phyloP scores from a whole-genome alignment of 805 yeast species.

The Barnettozyma populi region DNA sequence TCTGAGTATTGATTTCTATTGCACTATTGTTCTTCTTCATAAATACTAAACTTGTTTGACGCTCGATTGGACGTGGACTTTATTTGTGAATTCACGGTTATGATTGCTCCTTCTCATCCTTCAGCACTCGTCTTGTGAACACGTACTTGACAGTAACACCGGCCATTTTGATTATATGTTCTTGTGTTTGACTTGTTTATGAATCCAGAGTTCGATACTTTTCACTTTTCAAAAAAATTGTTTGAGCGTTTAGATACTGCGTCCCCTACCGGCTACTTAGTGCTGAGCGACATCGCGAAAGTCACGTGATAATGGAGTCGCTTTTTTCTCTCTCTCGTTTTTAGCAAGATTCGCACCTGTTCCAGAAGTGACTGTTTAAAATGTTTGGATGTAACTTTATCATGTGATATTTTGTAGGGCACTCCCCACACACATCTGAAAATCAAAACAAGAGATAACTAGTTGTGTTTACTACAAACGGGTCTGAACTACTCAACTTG shows the following conservation, averaged over 20 bases:
- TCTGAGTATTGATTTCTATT: not conserved
- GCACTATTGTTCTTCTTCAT: too few relatives aligned
- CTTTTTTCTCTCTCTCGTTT: not conserved
- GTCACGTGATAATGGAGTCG: slow-evolving; percentile 7
- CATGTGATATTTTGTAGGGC: slow-evolving; percentile 2
- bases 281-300: not conserved
- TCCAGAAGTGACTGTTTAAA: too few relatives aligned
- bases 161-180: slow-evolving; percentile 59
- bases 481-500: not conserved
- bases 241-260: slow-evolving; percentile 11
- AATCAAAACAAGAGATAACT: not conserved
- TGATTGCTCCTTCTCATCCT: not conserved
- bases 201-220: slow-evolving; percentile 5
- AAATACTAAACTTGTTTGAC: not conserved
- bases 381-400: not conserved
- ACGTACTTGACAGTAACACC: slow-evolving; percentile 98
- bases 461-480: not conserved
- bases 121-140: slow-evolving; percentile 1
- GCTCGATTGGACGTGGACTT: not conserved
- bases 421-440: not conserved
- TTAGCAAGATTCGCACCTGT: not conserved
- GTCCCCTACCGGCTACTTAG: slow-evolving; percentile 9
- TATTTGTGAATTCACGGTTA: not conserved
- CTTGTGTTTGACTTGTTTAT: not conserved
- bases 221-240: slow-evolving; percentile 13